Conservation (phyloP, 148 eudicot genomes). For the Nyssa sinensis region DNA sequence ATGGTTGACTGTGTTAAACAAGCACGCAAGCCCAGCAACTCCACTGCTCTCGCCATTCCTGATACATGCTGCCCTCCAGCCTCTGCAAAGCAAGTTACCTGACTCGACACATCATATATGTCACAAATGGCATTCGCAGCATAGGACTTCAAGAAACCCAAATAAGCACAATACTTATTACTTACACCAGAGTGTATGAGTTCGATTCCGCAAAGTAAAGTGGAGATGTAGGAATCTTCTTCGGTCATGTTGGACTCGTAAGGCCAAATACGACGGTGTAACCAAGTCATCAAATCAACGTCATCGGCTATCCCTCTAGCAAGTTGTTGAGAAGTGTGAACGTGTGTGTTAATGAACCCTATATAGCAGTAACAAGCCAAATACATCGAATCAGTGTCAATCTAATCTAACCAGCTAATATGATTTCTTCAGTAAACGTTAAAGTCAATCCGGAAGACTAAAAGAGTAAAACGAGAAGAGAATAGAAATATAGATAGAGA, state of each 20-base stretch:
- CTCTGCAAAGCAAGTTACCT: conserved; percentile 98
- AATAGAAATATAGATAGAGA: not conserved
- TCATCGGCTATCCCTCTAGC: conserved; percentile 94
- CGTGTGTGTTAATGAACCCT: conserved; percentile 89
- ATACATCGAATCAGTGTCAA: not conserved
- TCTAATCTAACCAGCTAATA: not conserved
- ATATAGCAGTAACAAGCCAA: conserved; percentile 2
- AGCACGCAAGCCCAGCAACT: conserved; percentile 73
- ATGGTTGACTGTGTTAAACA: conserved; percentile 80
- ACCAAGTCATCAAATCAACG: conserved; percentile 87
- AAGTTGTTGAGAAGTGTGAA: conserved; percentile 89
- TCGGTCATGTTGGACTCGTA: conserved; percentile 82
- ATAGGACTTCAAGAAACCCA: not conserved
- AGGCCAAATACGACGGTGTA: conserved; percentile 88
- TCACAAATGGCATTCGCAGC: not conserved
- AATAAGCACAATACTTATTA: not conserved
- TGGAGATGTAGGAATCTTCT: conserved; percentile 73
- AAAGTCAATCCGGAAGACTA: too few species aligned
- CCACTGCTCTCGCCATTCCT: conserved; percentile 83
- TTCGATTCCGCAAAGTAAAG: conserved; percentile 89
- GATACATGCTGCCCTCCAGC: conserved; percentile 95
- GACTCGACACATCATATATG: conserved; percentile 1
- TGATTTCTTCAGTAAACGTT: not conserved
- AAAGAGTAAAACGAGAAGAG: too few species aligned
- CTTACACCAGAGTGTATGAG: conserved; percentile 91